A percentile compares a stretch with the other conserved stretches of the same genome.
These are phyloP conservation scores for Triticum urartu DNA, from an alignment of 176 grass and related monocot genomes.

Conservation along the genomic window DNA sequence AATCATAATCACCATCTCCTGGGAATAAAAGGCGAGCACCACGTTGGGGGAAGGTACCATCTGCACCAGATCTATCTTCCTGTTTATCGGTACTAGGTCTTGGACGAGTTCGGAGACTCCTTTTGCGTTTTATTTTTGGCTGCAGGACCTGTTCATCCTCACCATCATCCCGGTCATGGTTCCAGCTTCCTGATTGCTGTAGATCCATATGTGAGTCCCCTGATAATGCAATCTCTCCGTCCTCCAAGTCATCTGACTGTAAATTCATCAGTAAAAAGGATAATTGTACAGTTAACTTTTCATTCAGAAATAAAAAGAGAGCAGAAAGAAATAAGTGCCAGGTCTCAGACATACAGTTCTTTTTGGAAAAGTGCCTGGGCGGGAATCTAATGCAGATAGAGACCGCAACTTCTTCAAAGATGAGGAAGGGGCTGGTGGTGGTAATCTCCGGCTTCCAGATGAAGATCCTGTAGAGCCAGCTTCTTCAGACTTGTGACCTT, in stretches of 20 bases:
- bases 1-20: slow-evolving; percentile 48
- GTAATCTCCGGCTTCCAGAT: slow-evolving; percentile 80
- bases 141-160: slow-evolving; percentile 92
- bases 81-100: slow-evolving; percentile 65
- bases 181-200: slow-evolving; percentile 77
- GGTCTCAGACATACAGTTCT: slow-evolving; percentile 51
- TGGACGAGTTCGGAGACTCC: slow-evolving; percentile 83
- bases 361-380: slow-evolving; percentile 63
- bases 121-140: slow-evolving; percentile 89
- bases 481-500: slow-evolving; percentile 63
- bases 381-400: slow-evolving; percentile 80
- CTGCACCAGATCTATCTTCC: slow-evolving; percentile 64
- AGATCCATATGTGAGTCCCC: slow-evolving; percentile 86
- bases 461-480: slow-evolving; percentile 84
- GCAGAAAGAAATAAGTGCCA: neutral
- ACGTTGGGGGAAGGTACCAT: slow-evolving; percentile 49
- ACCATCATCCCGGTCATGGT: slow-evolving; percentile 77
- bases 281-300: slow-evolving; percentile 10
- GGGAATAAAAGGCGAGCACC: slow-evolving; percentile 42
- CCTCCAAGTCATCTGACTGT: slow-evolving; percentile 91
- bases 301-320: slow-evolving; percentile 17
- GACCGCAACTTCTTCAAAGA: slow-evolving; percentile 86
- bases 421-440: slow-evolving; percentile 56
- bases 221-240: slow-evolving; percentile 96
- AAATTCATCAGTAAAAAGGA: slow-evolving; percentile 40